Evolutionary conservation across 805 yeast genomes (phyloP), one percentile per base, ranked within the genome.

Genomic region (Pichia californica): DNA sequence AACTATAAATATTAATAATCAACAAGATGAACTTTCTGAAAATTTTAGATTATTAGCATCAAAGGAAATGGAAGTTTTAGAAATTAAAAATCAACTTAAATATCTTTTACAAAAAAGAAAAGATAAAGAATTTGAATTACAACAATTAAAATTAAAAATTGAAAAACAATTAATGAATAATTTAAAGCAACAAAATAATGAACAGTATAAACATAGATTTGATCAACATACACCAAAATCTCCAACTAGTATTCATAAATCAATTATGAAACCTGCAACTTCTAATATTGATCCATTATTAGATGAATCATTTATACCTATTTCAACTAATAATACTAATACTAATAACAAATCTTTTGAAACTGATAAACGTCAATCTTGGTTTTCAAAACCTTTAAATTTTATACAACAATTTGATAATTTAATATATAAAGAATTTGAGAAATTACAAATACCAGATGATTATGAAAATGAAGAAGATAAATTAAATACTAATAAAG

Each of bases 341-440:
- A 15, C 26, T 7, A 5, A 9, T n/a, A 14, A 15, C 5, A 9
- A 15, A 3, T 15, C 1, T 21, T 21, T 21, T 21, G 19, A 27
- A 18, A 15, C 23, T 7, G 28, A 34, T 14, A 41, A 28, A 18
- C 27, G 47, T 36, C 25, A 52, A 27, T 59, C 58, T 41, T 64
- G 52, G 62, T 54, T 63, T 31, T 59, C 77, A 4, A 79, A 74
- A 52, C 83, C 88, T 1, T 64, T 82, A 35, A 74, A 69, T 36
- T 66, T 81, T 40, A 68, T 83, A 37, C 86, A 79, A 51, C 86
- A 79, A 48, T 73, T 83, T 54, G 91, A 83, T 57, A 77, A 74
- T 41, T 66, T 80, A 59, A 64, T 83, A 27, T 86, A 78, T 54
- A 74, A 70, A 45, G 88, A 82, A 56, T 67, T 83, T 44, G 88